These are phyloP conservation scores for Lecanosticta acicola DNA, from an alignment of 2,329 filamentous ascomycete species.

Conservation along the genomic window DNA sequence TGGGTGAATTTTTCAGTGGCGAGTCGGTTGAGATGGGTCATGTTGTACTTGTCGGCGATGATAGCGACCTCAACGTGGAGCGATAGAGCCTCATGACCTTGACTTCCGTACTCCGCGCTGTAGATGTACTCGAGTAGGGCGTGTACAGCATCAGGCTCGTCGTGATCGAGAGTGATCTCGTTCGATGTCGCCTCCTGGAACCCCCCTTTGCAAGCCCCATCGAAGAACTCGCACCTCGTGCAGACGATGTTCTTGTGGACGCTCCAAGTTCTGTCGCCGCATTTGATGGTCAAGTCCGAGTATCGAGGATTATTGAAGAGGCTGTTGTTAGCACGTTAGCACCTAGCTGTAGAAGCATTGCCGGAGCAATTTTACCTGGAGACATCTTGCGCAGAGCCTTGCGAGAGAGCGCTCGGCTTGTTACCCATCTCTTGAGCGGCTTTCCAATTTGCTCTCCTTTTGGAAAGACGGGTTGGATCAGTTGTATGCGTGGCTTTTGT, in stretches of 20 bases:
- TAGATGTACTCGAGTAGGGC: slow-evolving; percentile 2
- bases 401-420: too few relatives aligned
- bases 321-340: neutral
- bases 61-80: neutral
- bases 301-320: neutral
- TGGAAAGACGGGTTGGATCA: too few relatives aligned
- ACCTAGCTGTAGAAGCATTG: neutral
- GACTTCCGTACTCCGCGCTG: neutral
- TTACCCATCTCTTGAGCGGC: too few relatives aligned
- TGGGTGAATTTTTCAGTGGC: too few relatives aligned
- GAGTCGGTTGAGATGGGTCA: neutral
- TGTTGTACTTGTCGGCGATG: slow-evolving; percentile 1
- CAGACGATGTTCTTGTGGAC: slow-evolving; percentile 22
- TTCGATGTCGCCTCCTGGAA: slow-evolving; percentile 8
- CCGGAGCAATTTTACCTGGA: too few relatives aligned
- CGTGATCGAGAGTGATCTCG: slow-evolving; percentile 2
- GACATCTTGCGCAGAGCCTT: too few relatives aligned
- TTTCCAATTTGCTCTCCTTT: too few relatives aligned
- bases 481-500: too few relatives aligned
- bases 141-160: slow-evolving; percentile 1
- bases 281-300: slow-evolving; percentile 17
- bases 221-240: slow-evolving; percentile 19
- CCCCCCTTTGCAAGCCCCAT: slow-evolving; percentile 9
- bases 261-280: slow-evolving; percentile 10
- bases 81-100: neutral